Evolutionary conservation across 768 basidiomycete genomes (phyloP), one percentile per base, ranked within the genome.

Genomic region (Tephrocybe sp.): DNA sequence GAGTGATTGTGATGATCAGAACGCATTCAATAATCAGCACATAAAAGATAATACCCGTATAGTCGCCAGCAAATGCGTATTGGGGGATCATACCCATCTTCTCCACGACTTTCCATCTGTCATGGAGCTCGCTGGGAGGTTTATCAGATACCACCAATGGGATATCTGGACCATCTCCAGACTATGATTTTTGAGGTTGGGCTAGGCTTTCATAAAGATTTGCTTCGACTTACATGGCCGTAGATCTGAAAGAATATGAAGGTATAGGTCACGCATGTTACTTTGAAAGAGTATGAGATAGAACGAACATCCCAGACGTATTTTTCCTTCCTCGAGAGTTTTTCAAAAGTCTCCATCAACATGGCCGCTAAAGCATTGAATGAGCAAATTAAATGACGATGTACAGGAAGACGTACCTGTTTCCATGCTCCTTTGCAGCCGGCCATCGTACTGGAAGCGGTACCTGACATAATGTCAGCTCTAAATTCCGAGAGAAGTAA

Each of bases 261-360:
- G n/a, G 38, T 49, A 49, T 24, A 9, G 33, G 36, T 15, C 1
- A 30, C 11, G 49, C 49, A 39, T n/a, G 21, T 41, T 34, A 38
- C 19, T 31, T 12, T 27, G 36, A 25, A 45, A n/a, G 22, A 8
- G 18, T 7, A 27, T 4, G 40, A 16, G 18, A 1, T 5, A 30
- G 11, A 23, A 74, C 82, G 66, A 56, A 85, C 84, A 74, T 86
- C 84, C 84, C 84, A 86, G n/a, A 79, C 77, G 59, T 83, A 86
- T 62, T 86, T 86, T 53, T 84, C 82, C 61, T 84, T 83, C 41
- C 79, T 63, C 7, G 80, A 78, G 13, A 86, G 66, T 4, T 76
- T 75, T 39, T 80, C 76, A 56, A 86, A 84, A 2, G 81, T 83
- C 59, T 86, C 84, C 83, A 86, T 84, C 37, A 86, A 61, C 84